phyloP scores from a whole-genome alignment of 306 rosid species.

The Erythrophleum fordii region DNA sequence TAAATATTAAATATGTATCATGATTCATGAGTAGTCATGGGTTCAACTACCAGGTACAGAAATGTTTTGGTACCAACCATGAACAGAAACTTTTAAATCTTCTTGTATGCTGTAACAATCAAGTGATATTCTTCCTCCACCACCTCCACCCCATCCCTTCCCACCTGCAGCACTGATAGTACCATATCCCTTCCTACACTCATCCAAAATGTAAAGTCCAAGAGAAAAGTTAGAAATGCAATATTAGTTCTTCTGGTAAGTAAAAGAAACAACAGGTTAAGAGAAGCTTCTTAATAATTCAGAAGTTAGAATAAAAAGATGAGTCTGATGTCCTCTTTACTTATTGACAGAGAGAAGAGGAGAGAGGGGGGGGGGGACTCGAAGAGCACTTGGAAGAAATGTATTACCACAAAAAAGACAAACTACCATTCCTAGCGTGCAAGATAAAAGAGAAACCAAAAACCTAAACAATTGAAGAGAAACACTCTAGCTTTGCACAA shows the following conservation, averaged over 20 bases:
- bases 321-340: background rate
- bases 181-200: slow-evolving; percentile 90
- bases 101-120: slow-evolving; percentile 98
- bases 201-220: slow-evolving; percentile 36
- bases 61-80: slow-evolving; percentile 51
- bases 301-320: background rate
- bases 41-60: background rate
- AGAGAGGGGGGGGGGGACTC: background rate
- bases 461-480: background rate
- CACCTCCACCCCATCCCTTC: slow-evolving; percentile 98
- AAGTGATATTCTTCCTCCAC: slow-evolving; percentile 98
- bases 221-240: slow-evolving; percentile 36
- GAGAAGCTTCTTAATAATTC: background rate
- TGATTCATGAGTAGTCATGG: background rate
- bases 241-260: background rate
- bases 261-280: background rate
- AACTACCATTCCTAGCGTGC: background rate
- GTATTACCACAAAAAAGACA: background rate
- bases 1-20: slow-evolving; percentile 25
- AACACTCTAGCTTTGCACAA: background rate
- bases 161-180: slow-evolving; percentile 96
- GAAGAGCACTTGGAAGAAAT: background rate
- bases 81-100: slow-evolving; percentile 81
- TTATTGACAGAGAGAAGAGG: background rate
- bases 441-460: background rate